phyloP scores from a whole-genome alignment of 164 flowering plant genomes.

The Chimonanthus salicifolius region DNA sequence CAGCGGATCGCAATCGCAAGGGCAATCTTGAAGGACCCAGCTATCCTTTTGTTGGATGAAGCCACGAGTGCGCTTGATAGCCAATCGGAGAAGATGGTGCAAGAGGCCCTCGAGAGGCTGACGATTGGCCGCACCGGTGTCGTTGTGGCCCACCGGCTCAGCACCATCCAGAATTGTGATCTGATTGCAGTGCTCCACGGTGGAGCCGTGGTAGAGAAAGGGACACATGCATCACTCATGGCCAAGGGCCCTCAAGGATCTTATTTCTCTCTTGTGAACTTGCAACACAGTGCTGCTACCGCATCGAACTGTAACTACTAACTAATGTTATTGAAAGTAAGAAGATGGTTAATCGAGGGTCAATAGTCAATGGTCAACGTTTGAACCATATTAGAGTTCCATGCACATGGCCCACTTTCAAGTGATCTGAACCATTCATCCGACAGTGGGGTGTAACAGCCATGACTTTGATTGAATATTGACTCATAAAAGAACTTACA shows the following conservation, averaged over 20 bases:
- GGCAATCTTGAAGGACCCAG: conserved; percentile 45
- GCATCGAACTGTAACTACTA: no score
- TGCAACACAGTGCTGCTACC: background rate
- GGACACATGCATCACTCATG: conserved; percentile 30
- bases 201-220: conserved; percentile 40
- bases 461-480: no score
- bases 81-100: conserved; percentile 40
- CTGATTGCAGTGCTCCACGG: conserved; percentile 36
- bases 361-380: no score
- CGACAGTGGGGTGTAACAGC: no score
- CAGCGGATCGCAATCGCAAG: conserved; percentile 52
- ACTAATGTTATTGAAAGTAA: no score
- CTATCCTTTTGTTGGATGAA: conserved; percentile 43
- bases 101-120: conserved; percentile 42
- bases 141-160: conserved; percentile 39
- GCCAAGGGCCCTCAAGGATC: conserved; percentile 33
- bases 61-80: conserved; percentile 55
- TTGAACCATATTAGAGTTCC: no score
- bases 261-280: conserved; percentile 30
- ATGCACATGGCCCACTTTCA: no score
- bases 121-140: conserved; percentile 39
- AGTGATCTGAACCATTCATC: no score
- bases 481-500: no score
- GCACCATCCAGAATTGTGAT: conserved; percentile 39
- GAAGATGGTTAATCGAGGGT: no score